Conservation (phyloP, 768 basidiomycete genomes). For the Suillus ampliporus region DNA sequence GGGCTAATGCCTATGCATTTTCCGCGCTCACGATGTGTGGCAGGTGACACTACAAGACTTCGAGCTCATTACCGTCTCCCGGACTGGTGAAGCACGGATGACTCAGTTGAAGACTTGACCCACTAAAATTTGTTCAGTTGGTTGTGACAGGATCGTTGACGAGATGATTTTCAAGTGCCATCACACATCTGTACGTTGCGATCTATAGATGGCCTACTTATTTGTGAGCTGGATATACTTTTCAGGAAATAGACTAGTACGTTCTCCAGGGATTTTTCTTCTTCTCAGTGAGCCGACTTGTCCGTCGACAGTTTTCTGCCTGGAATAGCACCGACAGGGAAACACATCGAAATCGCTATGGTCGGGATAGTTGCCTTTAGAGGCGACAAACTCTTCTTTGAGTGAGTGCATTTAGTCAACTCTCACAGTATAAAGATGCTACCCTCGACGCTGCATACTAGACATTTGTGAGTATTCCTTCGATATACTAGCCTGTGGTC, state of each 20-base stretch:
- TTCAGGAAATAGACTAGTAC: slow-evolving; percentile 49
- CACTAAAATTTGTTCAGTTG: slow-evolving; percentile 30
- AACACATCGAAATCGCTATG: slow-evolving; percentile 45
- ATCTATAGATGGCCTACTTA: not conserved
- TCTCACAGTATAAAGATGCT: not conserved
- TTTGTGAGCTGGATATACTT: not conserved
- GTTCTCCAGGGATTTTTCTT: slow-evolving; percentile 12
- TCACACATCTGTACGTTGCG: slow-evolving; percentile 40
- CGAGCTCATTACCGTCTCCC: slow-evolving; percentile 46
- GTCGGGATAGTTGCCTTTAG: slow-evolving; percentile 52
- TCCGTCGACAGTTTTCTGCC: slow-evolving; percentile 31
- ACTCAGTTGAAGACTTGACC: slow-evolving; percentile 13
- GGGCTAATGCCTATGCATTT: slow-evolving; percentile 8
- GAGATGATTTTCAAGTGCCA: slow-evolving; percentile 53
- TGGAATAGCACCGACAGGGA: slow-evolving; percentile 44
- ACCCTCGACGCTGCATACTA: slow-evolving; percentile 9
- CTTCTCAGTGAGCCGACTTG: slow-evolving; percentile 3
- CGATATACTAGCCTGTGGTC: not conserved
- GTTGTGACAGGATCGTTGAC: slow-evolving; percentile 51
- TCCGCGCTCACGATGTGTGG: not conserved
- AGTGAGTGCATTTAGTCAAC: slow-evolving; percentile 35
- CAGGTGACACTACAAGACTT: slow-evolving; percentile 49
- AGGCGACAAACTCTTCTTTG: slow-evolving; percentile 56
- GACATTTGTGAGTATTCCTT: slow-evolving; percentile 34
- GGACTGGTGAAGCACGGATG: slow-evolving; percentile 35